Base-by-base conservation (phyloP, 768 basidiomycete species). In the Lentinula boryana region DNA sequence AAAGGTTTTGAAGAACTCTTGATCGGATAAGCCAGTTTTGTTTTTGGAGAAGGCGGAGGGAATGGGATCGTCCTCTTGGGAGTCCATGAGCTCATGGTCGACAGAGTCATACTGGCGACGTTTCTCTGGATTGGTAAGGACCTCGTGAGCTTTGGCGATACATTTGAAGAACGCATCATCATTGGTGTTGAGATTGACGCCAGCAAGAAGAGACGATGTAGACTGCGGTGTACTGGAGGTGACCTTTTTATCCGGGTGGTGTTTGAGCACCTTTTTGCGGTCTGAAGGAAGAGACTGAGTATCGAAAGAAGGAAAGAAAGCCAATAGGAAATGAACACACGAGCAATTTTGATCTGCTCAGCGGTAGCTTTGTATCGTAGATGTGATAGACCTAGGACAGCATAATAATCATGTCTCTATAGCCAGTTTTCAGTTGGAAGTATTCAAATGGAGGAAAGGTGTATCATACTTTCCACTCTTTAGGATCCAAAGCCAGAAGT, bases 161-260 rank as follows among this genome's bases (percentile, higher is more conserved):
- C 97, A 99, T 76, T 99, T 99, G 91, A 99, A 99, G 81, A 99
- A 98, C 0, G 87, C 88, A 68, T 99, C 96, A 73, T 98, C 95
- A 78, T 98, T 96, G 61, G 92, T 88, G 67, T 91, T 90, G 67
- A 87, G 85, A 38, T 84, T 84, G 38, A 81, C 75, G 48, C 83
- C 85, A 31, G 89, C 84, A 51, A 75, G 63, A 27, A 73, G 68
- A 63, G 71, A 71, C 16, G 74, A 58, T 53, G 68, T 63, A 31
- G 68, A 55, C 8, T 71, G 64, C 7, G 69, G 51, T 16, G 71
- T 65, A 15, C 71, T 61, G 21, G 69, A 71, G 5, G 77, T 70
- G 1, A 78, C 85, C 72, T 98, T 98, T 77, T 98, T 98, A 78
- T 98, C 95, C 0, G 95, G 95, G 72, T 98, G 95, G 75, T 98